These are phyloP conservation scores for Phialophora chinensis DNA, from an alignment of 2,329 filamentous ascomycete species.

Conservation along the genomic window DNA sequence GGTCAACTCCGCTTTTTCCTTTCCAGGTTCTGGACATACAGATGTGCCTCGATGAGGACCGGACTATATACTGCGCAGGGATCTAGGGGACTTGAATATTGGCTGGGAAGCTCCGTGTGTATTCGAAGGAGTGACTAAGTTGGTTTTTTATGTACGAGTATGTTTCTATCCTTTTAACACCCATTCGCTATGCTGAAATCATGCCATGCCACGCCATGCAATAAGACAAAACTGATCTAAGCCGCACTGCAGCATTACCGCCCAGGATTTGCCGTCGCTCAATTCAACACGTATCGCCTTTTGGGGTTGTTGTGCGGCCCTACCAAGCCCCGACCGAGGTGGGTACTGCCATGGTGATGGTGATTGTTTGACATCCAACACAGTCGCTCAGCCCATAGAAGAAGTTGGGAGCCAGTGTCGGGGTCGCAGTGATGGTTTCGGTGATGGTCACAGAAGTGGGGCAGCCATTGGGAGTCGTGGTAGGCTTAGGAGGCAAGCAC, in stretches of 20 bases:
- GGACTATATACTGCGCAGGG: no score
- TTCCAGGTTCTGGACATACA: not conserved
- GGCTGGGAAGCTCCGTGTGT: not conserved
- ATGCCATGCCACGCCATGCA: slow-evolving; percentile 11
- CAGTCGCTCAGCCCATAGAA: slow-evolving; percentile 26
- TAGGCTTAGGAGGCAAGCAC: slow-evolving; percentile 17
- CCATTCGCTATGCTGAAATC: slow-evolving; percentile 11
- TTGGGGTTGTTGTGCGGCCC: not conserved
- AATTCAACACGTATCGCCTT: not conserved
- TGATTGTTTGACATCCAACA: slow-evolving; percentile 34
- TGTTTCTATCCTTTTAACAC: not conserved
- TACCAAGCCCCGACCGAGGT: slow-evolving; percentile 17
- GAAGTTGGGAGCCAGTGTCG: slow-evolving; percentile 22
- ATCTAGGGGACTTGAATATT: not conserved
- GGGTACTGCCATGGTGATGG: slow-evolving; percentile 43
- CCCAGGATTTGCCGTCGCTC: no score
- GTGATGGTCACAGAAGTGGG: slow-evolving; percentile 25
- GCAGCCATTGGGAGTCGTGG: slow-evolving; percentile 13
- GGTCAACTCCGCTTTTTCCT: slow-evolving; percentile 5
- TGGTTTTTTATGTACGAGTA: not conserved
- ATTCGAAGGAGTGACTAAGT: slow-evolving; percentile 18
- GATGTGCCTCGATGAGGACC: not conserved
- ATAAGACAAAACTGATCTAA: not conserved
- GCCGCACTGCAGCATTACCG: slow-evolving; percentile 2
- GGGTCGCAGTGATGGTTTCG: slow-evolving; percentile 26